Percentiles rank a stretch among this genome's conserved stretches.
Evolutionary conservation across 139 green algal genomes (phyloP).

Genomic region (Picochlorum costavermella): DNA sequence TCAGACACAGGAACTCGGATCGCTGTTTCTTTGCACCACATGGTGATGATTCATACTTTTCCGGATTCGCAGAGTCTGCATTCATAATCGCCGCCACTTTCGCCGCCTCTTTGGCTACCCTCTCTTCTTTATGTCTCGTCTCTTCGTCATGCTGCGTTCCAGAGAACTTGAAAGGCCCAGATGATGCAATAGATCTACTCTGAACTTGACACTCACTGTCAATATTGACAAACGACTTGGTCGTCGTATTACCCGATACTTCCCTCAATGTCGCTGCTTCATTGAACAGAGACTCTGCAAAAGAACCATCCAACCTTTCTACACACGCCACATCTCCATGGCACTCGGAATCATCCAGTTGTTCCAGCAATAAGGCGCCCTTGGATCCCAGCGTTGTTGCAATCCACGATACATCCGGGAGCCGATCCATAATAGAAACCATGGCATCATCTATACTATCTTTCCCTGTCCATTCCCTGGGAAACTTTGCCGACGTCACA

Average conservation of each 20-base stretch:
- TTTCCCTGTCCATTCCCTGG: constrained; percentile 62
- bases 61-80: constrained; percentile 42
- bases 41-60: not conserved
- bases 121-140: not conserved
- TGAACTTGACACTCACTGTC: not conserved
- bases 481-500: constrained; percentile 77
- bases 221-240: not conserved
- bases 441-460: constrained; percentile 57
- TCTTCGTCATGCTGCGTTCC: not conserved
- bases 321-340: constrained; percentile 18
- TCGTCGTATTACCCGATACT: not conserved
- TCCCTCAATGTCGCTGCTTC: not conserved
- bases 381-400: constrained; percentile 56
- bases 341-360: not conserved
- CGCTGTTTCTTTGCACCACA: not conserved
- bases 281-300: not conserved
- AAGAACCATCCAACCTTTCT: not conserved
- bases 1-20: constrained; percentile 6
- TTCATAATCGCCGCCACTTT: constrained; percentile 45
- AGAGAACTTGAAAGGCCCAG: not conserved
- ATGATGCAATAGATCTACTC: not conserved
- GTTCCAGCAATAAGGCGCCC: constrained; percentile 62
- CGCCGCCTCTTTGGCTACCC: constrained; percentile 19
- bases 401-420: constrained; percentile 57
- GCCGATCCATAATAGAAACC: constrained; percentile 36